Base-by-base conservation (phyloP, 176 grass and related monocot species). In the Triticum monococcum region DNA sequence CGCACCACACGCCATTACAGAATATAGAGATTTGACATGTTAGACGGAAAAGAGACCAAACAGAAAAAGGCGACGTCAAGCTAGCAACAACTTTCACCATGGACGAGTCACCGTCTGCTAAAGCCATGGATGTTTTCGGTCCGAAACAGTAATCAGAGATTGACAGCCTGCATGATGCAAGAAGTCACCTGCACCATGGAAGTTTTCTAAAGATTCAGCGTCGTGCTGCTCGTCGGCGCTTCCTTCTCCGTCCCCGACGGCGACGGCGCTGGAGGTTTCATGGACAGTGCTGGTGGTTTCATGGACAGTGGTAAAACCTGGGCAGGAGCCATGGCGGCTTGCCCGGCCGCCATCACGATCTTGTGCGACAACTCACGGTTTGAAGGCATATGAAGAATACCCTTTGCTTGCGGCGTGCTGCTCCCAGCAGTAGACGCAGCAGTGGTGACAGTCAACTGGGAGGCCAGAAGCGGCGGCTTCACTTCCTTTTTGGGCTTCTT, bases 401-500 rank as follows among this genome's bases (percentile, higher is more conserved):
- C 79, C 83, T 71, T 82, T 20, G 81, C 78, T 65, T 82, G 77
- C 0, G 78, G 50, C 2, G 50, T 64, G 71, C 37, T 90, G 52
- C 40, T 90, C 25, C 83, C 88, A 86, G 79, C 83, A 28, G 18
- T 64, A 75, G 82, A 60, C 41, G 60, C 82, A 25, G 9, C 8
- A 17, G 37, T 71, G 64, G 63, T 82, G 79, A 78, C 79, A 30
- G 20, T 41, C 63, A 45, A 28, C 30, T 70, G 70, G 71, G 79
- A 41, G 33, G 26, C 10, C 16, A 38, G 70, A 46, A 46, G 68
- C 12, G 63, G 68, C 12, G 63, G 78, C 50, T 82, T 80, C 3
- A 16, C 37, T 31, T 22, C 62, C 37, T 76, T 82, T 61, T 71
- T 70, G 63, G 88, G 78, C 60, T 82, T 90, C 72, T 90, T 86